phyloP scores from a whole-genome alignment of 768 basidiomycete species.

The Rhodotorula sphaerocarpa region DNA sequence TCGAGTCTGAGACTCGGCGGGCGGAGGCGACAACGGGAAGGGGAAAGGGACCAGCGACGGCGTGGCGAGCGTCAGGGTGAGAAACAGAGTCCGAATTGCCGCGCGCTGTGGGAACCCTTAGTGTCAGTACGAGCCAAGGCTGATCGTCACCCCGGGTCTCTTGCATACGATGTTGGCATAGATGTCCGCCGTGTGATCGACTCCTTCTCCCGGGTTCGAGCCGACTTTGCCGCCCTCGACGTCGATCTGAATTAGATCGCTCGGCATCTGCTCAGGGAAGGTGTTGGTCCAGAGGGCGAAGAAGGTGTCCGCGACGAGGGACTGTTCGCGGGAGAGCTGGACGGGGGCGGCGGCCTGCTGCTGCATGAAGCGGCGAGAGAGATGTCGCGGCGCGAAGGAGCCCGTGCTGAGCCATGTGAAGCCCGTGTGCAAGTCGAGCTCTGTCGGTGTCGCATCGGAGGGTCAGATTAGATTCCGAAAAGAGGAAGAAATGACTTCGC shows the following conservation, averaged over 20 bases:
- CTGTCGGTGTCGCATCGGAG: not conserved
- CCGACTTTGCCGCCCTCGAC: slow-evolving; percentile 25
- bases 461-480: no score
- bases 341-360: slow-evolving; percentile 17
- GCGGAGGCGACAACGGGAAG: slow-evolving; percentile 30
- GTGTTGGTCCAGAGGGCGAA: slow-evolving; percentile 35
- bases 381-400: slow-evolving; percentile 12
- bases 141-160: no score
- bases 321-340: slow-evolving; percentile 7
- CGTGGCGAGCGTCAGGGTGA: slow-evolving; percentile 14
- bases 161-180: slow-evolving; percentile 22
- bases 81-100: slow-evolving; percentile 19
- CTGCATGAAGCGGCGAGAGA: slow-evolving; percentile 21
- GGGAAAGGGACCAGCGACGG: slow-evolving; percentile 18
- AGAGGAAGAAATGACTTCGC: no score
- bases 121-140: no score
- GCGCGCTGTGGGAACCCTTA: slow-evolving; percentile 1
- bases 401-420: slow-evolving; percentile 31
- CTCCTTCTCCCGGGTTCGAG: slow-evolving; percentile 5
- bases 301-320: slow-evolving; percentile 24
- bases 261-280: slow-evolving; percentile 29
- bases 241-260: slow-evolving; percentile 14
- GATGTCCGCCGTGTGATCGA: slow-evolving; percentile 17
- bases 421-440: slow-evolving; percentile 23
- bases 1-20: slow-evolving; percentile 20